Conservation (phyloP, 1,139 yeast species). For the Saccharomyces hybrid region DNA sequence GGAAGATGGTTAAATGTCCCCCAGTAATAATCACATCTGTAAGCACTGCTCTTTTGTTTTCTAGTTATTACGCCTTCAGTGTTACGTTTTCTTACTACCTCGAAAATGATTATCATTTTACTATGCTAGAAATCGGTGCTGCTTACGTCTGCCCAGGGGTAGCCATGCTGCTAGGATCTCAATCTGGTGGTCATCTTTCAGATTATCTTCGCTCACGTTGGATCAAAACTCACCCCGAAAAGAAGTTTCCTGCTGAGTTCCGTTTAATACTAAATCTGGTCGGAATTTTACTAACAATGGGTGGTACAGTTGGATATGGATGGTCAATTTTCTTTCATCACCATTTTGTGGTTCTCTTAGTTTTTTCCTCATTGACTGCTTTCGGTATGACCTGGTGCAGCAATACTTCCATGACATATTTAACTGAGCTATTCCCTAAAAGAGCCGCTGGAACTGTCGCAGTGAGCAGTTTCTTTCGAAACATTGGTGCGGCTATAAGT, state of each 20-base stretch:
- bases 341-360: constrained; percentile 39
- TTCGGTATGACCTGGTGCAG: constrained; percentile 56
- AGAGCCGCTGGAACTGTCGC: constrained; percentile 53
- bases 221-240: constrained; percentile 23
- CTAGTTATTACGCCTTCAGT: constrained; percentile 48
- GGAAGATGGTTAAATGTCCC: constrained; percentile 34
- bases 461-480: constrained; percentile 47
- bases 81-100: constrained; percentile 43
- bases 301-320: constrained; percentile 47
- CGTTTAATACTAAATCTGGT: constrained; percentile 40
- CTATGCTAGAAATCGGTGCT: constrained; percentile 36
- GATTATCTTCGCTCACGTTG: constrained; percentile 35
- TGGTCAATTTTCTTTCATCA: constrained; percentile 43
- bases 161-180: constrained; percentile 44
- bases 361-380: constrained; percentile 41
- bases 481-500: constrained; percentile 49
- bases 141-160: constrained; percentile 50
- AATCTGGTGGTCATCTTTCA: constrained; percentile 44
- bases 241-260: constrained; percentile 37
- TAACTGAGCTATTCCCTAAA: constrained; percentile 45
- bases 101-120: constrained; percentile 35
- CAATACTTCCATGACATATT: constrained; percentile 49
- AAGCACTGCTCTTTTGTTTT: constrained; percentile 46
- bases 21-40: constrained; percentile 45
- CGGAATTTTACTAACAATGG: constrained; percentile 40